Conservation (phyloP, 805 yeast species). For the Candida michaelii region DNA sequence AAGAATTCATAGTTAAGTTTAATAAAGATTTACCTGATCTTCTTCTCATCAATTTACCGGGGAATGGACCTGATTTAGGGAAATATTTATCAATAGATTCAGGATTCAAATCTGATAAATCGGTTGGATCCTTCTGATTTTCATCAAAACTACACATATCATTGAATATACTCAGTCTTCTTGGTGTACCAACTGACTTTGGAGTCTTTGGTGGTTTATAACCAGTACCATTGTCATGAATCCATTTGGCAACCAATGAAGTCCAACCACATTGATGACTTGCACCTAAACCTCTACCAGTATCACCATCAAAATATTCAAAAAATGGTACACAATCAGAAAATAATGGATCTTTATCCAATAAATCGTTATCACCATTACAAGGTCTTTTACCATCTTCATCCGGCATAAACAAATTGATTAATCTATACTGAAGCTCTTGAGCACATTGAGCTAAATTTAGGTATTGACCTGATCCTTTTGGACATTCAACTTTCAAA, state of each 20-base stretch:
- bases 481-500: conserved; percentile 84
- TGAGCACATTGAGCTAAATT: conserved; percentile 90
- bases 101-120: conserved; percentile 17
- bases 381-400: conserved; percentile 70
- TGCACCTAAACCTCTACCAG: conserved; percentile 91
- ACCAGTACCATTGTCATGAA: conserved; percentile 82
- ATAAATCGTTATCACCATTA: conserved; percentile 60
- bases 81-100: conserved; percentile 42
- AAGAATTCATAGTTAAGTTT: conserved; percentile 63
- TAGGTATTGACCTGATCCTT: conserved; percentile 71
- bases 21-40: conserved; percentile 73
- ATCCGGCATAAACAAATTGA: conserved; percentile 71
- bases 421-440: conserved; percentile 82
- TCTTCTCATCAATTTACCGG: conserved; percentile 59
- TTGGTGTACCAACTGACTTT: conserved; percentile 26
- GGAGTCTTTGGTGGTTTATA: conserved; percentile 53
- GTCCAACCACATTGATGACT: conserved; percentile 98
- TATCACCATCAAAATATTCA: conserved; percentile 92
- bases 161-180: conserved; percentile 27
- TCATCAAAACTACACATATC: conserved; percentile 17
- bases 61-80: conserved; percentile 49
- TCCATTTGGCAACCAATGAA: conserved; percentile 86
- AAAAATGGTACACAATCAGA: conserved; percentile 75
- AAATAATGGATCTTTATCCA: conserved; percentile 66
- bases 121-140: conserved; percentile 9